Conservation (phyloP, 2,329 filamentous ascomycete species). For the Leptodontidium sp. region DNA sequence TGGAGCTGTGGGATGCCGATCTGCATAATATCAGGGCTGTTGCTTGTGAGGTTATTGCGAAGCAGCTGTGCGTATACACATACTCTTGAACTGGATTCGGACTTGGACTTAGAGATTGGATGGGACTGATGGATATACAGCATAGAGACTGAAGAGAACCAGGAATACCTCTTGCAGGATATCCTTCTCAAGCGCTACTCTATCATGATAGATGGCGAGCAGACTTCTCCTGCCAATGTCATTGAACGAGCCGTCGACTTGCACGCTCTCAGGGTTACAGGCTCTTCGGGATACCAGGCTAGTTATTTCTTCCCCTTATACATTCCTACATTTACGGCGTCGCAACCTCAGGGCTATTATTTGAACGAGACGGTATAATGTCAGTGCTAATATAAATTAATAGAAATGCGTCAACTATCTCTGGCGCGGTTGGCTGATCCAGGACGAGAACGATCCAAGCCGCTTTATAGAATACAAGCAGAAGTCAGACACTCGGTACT, state of each 20-base stretch:
- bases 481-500: slow-evolving; percentile 80
- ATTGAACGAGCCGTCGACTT: slow-evolving; percentile 94
- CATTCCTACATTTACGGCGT: too few relatives aligned
- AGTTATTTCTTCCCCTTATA: not conserved
- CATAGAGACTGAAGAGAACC: slow-evolving; percentile 86
- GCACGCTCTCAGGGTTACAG: slow-evolving; percentile 88
- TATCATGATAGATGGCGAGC: slow-evolving; percentile 74
- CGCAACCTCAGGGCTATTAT: too few relatives aligned
- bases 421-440: slow-evolving; percentile 96
- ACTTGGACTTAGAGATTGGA: not conserved
- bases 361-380: too few relatives aligned
- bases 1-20: slow-evolving; percentile 93
- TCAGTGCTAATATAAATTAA: not conserved
- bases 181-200: slow-evolving; percentile 90
- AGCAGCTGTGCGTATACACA: slow-evolving; percentile 62
- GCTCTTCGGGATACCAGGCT: slow-evolving; percentile 81
- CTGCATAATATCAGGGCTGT: slow-evolving; percentile 80
- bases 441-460: slow-evolving; percentile 90
- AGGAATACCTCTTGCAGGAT: slow-evolving; percentile 79
- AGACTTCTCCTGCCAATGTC: slow-evolving; percentile 82
- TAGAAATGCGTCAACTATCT: slow-evolving; percentile 87
- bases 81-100: too few relatives aligned
- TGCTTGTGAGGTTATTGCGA: slow-evolving; percentile 92
- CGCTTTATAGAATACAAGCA: slow-evolving; percentile 88
- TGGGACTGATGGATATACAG: slow-evolving; percentile 50